These are phyloP conservation scores for Oemleria cerasiformis DNA, from an alignment of 306 rosid genomes.

Conservation along the genomic window DNA sequence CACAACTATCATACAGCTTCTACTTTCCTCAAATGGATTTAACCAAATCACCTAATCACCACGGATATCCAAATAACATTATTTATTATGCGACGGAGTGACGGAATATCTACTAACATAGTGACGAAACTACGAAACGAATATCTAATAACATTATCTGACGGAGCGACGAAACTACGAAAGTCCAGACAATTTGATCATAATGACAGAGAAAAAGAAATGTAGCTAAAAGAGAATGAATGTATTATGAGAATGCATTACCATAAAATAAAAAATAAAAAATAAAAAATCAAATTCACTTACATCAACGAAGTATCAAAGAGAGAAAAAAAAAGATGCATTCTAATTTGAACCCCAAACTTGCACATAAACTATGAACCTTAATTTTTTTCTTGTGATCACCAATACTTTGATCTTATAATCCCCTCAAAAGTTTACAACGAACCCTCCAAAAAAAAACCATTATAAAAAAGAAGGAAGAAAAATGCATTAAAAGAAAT, in stretches of 20 bases:
- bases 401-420: conserved; percentile 2
- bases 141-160: too few relatives aligned
- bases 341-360: conserved; percentile 16
- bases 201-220: not conserved
- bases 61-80: too few relatives aligned
- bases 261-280: conserved; percentile 14
- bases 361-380: conserved; percentile 23
- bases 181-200: not conserved
- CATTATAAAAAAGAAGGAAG: not conserved
- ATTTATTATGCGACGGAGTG: not conserved
- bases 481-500: not conserved
- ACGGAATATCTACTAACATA: not conserved
- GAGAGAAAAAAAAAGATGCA: not conserved
- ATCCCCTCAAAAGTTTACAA: conserved; percentile 14
- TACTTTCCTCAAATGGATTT: not conserved
- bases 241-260: conserved; percentile 17
- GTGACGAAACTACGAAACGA: not conserved
- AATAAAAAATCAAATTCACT: conserved; percentile 21
- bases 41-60: not conserved
- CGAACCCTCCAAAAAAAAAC: not conserved
- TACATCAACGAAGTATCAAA: conserved; percentile 31
- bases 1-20: not conserved
- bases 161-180: not conserved
- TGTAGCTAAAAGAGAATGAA: not conserved
- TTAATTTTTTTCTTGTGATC: conserved; percentile 18